Base-by-base conservation (phyloP, 2,329 filamentous ascomycete species). In the Fusarium pseudoanthophilum region DNA sequence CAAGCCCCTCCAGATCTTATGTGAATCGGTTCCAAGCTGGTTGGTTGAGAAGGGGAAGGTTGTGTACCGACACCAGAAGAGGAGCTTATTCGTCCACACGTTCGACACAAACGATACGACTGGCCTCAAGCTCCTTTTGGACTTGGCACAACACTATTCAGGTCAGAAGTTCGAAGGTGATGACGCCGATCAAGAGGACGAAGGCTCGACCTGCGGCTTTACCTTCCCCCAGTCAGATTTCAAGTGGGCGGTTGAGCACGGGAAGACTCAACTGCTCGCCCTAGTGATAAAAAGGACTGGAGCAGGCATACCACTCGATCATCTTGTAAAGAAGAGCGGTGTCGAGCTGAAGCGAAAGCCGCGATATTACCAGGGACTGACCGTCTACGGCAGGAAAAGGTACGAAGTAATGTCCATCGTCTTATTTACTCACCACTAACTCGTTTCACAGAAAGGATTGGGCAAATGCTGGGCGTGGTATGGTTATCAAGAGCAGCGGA, bases 301-400 rank as follows among this genome's bases (percentile, higher is more conserved):
- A 3, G 89, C 89, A 8, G 92, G 92, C 3, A 87, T 95, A 67
- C 92, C 92, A 0, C 82, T 95, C 1, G 88, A 92, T 53, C 83
- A 89, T 24, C 82, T 96, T 11, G 87, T 93, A 48, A 88, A 91
- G 80, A 88, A 88, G 64, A 91, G 87, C 63, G 92, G 92, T 6
- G 81, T 92, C 2, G 87, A 92, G 75, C 80, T 91, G 55, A 85
- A 89, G 60, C 84, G 89, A 72, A 93, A 92, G 79, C 89, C 93
- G 2, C 87, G 87, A 24, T 93, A 89, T 79, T 97, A 97, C 78
- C 92, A 93, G 80, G 94, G 94, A 1, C 81, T 95, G 36, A 91
- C 90, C 3, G 91, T 97, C 4, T 91, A 92, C 72, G 93, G 93
- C 5, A 90, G 90, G 80, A 95, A 95, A 78, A 83, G 84, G 84